A percentile compares a stretch with the other conserved stretches of the same genome.
phyloP scores from a whole-genome alignment of 148 eudicot genomes.

The Cornus kousa region DNA sequence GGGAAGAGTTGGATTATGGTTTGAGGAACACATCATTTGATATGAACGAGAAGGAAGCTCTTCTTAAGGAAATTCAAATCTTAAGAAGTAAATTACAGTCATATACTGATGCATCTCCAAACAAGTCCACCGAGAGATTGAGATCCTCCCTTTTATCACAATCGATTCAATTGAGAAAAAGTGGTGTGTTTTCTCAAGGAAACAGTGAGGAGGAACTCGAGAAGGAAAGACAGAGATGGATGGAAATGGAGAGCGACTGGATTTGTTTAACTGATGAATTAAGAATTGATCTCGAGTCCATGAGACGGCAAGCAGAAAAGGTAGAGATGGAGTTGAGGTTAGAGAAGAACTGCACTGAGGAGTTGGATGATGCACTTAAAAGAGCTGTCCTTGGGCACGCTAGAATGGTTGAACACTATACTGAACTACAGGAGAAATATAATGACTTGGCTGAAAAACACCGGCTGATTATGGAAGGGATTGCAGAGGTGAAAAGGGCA shows the following conservation, averaged over 20 bases:
- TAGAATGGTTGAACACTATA: slow-evolving; percentile 81
- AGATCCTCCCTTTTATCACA: slow-evolving; percentile 74
- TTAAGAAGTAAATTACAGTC: slow-evolving; percentile 60
- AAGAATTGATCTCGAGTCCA: slow-evolving; percentile 76
- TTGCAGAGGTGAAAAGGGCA: slow-evolving; percentile 78
- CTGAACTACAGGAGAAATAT: slow-evolving; percentile 83
- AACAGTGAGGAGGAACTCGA: slow-evolving; percentile 68
- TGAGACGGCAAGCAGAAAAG: slow-evolving; percentile 61
- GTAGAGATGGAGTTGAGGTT: slow-evolving; percentile 65
- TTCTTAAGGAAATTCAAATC: slow-evolving; percentile 67
- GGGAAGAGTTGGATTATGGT: slow-evolving; percentile 22
- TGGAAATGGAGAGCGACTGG: slow-evolving; percentile 99
- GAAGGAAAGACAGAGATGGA: slow-evolving; percentile 86
- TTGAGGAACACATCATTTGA: slow-evolving; percentile 34
- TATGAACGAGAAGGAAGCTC: slow-evolving; percentile 71
- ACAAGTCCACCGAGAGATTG: slow-evolving; percentile 54
- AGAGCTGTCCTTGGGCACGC: slow-evolving; percentile 78
- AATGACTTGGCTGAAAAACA: slow-evolving; percentile 69
- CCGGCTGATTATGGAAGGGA: slow-evolving; percentile 61
- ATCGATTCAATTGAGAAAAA: slow-evolving; percentile 71
- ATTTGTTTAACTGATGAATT: slow-evolving; percentile 89
- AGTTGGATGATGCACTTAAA: slow-evolving; percentile 80
- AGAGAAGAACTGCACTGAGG: slow-evolving; percentile 76
- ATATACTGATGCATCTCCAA: slow-evolving; percentile 41
- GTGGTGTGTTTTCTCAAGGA: slow-evolving; percentile 36